Evolutionary conservation across 1,139 yeast genomes (phyloP).

Genomic region (Yamadazyma kanchanaburiensis): DNA sequence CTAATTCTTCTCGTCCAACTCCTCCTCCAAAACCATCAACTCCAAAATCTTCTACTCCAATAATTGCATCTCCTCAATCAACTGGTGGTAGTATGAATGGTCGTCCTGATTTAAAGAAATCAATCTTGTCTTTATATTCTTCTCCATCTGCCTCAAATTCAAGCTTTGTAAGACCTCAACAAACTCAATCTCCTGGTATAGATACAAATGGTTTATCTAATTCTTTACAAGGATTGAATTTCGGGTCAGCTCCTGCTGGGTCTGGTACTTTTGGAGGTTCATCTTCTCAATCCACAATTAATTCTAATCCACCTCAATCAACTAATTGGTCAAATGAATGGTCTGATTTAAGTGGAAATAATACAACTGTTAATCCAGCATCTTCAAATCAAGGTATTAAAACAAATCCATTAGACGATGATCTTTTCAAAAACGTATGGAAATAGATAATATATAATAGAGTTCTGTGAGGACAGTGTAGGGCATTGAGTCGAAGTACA

Average conservation of each 20-base stretch:
- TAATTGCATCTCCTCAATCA: slow-evolving; percentile 26
- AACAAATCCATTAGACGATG: slow-evolving; percentile 32
- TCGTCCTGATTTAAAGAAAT: slow-evolving; percentile 74
- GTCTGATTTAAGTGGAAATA: slow-evolving; percentile 21
- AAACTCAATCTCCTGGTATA: slow-evolving; percentile 1
- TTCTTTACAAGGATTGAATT: slow-evolving; percentile 35
- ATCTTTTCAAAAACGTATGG: slow-evolving; percentile 61
- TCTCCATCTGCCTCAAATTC: slow-evolving; percentile 51
- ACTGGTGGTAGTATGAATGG: slow-evolving; percentile 33
- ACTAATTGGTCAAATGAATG: slow-evolving; percentile 36
- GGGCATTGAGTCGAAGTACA: too few relatives aligned
- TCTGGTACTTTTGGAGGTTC: slow-evolving; percentile 1
- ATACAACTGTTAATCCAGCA: slow-evolving; percentile 7
- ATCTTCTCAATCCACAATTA: slow-evolving; percentile 1
- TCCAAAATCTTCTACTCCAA: slow-evolving; percentile 3
- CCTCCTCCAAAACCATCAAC: slow-evolving; percentile 3
- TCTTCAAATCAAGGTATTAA: slow-evolving; percentile 1
- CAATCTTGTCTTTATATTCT: slow-evolving; percentile 85
- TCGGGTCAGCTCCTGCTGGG: slow-evolving; percentile 14
- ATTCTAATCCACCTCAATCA: background rate
- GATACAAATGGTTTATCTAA: slow-evolving; percentile 22
- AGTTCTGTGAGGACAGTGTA: too few relatives aligned
- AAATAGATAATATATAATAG: slow-evolving; percentile 12
- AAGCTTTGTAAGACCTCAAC: slow-evolving; percentile 19
- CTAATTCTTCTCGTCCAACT: slow-evolving; percentile 9